Evolutionary conservation across 805 yeast species (phyloP).

Genomic region (Lipomyces lipofer): DNA sequence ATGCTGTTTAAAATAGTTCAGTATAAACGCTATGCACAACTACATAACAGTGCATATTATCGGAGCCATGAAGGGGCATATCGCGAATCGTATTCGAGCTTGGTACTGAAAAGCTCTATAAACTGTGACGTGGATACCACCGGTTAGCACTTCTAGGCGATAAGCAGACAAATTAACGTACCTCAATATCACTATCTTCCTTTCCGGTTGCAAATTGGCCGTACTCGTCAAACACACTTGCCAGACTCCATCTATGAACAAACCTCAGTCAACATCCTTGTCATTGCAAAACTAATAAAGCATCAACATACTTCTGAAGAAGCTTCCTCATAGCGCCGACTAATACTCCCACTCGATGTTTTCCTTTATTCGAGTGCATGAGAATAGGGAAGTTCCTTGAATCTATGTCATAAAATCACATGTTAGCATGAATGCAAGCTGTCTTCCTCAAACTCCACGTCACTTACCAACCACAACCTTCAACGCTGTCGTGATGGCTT

Average conservation of each 20-base stretch:
- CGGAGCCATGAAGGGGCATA: constrained; percentile 66
- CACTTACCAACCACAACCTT: constrained; percentile 34
- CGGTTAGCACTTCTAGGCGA: background rate
- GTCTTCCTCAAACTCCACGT: background rate
- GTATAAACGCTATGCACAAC: no score
- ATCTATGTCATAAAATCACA: constrained; percentile 32
- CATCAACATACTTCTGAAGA: constrained; percentile 49
- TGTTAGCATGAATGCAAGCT: background rate
- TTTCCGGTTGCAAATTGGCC: constrained; percentile 91
- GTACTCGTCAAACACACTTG: constrained; percentile 92
- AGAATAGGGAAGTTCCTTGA: constrained; percentile 77
- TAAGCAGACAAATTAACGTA: constrained; percentile 20
- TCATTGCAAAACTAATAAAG: background rate
- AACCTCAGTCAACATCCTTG: background rate
- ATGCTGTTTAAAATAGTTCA: no score
- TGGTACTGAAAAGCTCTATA: constrained; percentile 73
- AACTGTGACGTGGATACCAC: constrained; percentile 48
- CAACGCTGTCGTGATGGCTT: constrained; percentile 50
- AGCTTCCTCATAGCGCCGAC: constrained; percentile 88
- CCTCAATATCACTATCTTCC: constrained; percentile 85
- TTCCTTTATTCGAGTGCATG: constrained; percentile 95
- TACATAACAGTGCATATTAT: no score
- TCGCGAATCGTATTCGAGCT: constrained; percentile 51
- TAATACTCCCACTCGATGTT: constrained; percentile 89
- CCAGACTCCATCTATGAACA: constrained; percentile 66